Conservation (phyloP, 148 eudicot species). For the Rhododendron griersonianum region DNA sequence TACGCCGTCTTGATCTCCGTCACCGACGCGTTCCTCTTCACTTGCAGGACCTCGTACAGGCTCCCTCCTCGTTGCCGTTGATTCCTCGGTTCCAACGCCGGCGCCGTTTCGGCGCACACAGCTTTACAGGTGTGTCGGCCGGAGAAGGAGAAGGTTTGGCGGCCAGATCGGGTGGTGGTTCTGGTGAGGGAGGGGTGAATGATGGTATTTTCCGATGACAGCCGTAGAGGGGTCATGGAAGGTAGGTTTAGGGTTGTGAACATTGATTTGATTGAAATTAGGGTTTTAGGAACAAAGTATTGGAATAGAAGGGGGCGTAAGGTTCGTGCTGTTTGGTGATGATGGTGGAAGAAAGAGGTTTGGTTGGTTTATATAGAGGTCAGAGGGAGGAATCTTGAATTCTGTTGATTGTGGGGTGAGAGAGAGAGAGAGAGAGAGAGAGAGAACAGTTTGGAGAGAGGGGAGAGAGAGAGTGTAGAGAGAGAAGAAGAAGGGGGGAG, state of each 20-base stretch:
- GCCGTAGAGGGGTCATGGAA: background rate
- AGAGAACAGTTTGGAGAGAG: background rate
- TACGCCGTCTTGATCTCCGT: conserved; percentile 66
- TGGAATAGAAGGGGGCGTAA: background rate
- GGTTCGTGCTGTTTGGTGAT: background rate
- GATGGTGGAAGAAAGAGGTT: background rate
- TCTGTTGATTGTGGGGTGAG: background rate
- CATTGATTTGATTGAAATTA: conserved; percentile 16
- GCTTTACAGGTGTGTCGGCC: background rate
- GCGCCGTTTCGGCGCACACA: conserved; percentile 13
- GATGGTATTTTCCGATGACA: background rate
- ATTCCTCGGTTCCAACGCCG: background rate
- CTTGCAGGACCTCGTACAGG: conserved; percentile 55
- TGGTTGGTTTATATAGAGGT: background rate
- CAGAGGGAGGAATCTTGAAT: background rate
- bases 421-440: background rate
- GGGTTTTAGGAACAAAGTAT: background rate
- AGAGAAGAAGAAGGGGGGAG: background rate
- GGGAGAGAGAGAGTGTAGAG: background rate
- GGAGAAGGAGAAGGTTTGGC: background rate
- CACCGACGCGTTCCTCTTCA: conserved; percentile 42
- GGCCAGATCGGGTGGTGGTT: conserved; percentile 3
- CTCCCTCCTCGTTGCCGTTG: conserved; percentile 15
- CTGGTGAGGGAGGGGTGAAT: background rate
- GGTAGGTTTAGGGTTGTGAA: conserved; percentile 22